A percentile compares a stretch with the other conserved stretches of the same genome.
These are phyloP conservation scores for Diplodia mutila DNA, from an alignment of 2,329 filamentous ascomycete genomes.

Conservation along the genomic window DNA sequence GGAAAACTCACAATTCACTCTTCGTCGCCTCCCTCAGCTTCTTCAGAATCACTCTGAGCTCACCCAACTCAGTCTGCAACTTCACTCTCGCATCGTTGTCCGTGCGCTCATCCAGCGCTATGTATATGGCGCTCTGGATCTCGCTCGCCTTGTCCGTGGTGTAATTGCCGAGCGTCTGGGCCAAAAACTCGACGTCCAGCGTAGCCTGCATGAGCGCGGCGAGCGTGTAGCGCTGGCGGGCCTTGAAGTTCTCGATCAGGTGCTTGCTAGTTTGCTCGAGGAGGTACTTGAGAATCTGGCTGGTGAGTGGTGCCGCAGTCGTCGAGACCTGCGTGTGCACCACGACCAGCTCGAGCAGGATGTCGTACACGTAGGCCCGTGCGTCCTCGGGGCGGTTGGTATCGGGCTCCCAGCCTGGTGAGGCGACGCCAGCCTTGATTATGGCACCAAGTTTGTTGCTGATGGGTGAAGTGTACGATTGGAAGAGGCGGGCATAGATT, in stretches of 20 bases:
- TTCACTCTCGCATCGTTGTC: slow-evolving; percentile 80
- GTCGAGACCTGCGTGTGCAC: slow-evolving; percentile 75
- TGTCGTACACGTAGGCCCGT: slow-evolving; percentile 85
- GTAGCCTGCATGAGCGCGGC: slow-evolving; percentile 93
- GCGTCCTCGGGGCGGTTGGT: slow-evolving; percentile 69
- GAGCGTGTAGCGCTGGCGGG: slow-evolving; percentile 69
- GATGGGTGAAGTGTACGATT: slow-evolving; percentile 83
- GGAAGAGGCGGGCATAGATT: slow-evolving; percentile 89
- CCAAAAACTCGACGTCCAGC: slow-evolving; percentile 94
- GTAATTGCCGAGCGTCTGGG: slow-evolving; percentile 89
- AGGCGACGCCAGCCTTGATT: slow-evolving; percentile 72
- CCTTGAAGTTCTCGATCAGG: slow-evolving; percentile 79
- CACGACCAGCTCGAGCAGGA: slow-evolving; percentile 81
- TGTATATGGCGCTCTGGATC: slow-evolving; percentile 87
- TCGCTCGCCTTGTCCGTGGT: slow-evolving; percentile 81
- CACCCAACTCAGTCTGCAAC: slow-evolving; percentile 84
- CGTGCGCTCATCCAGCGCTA: slow-evolving; percentile 85
- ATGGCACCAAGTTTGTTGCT: slow-evolving; percentile 55
- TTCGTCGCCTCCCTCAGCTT: slow-evolving; percentile 46
- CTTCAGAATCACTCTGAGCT: slow-evolving; percentile 88
- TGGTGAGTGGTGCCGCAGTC: slow-evolving; percentile 70
- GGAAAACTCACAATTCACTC: slow-evolving; percentile 37
- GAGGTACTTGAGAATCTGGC: slow-evolving; percentile 81
- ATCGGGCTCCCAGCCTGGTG: slow-evolving; percentile 70
- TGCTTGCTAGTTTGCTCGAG: slow-evolving; percentile 79